Base-by-base conservation (phyloP, 2,329 filamentous ascomycete genomes). In the Aspergillus uvarum region DNA sequence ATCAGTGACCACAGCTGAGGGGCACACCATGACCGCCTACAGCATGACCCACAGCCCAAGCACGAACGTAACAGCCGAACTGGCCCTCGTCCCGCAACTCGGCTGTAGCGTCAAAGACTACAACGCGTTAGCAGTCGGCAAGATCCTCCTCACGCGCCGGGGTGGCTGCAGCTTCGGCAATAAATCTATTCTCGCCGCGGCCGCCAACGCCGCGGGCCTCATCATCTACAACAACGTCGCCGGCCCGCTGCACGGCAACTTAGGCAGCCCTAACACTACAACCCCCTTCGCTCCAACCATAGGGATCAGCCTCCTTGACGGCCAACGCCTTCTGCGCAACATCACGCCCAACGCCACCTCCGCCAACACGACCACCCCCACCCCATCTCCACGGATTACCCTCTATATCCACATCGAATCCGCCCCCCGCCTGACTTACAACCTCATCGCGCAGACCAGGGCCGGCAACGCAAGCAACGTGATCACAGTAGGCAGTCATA, bases 221-320 rank as follows among this genome's bases (percentile, higher is more conserved):
- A 77, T 95, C 14, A 81, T 95, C 53, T 93, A 90, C 77, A 92
- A 94, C 79, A 89, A 87, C 65, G 85, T 86, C 2, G 76, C 82
- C 1, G 89, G 85, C 1, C 73, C 77, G 3, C 76, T 92, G 0
- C 81, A 83, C 54, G 91, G 90, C 47, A 93, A 90, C 1, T 80
- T 95, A 3, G 89, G 88, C 11, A 80, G 78, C 0, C 86, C 87
- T 0, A 59, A 59, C 10, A 68, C 86, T 48, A 83, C 58, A 19
- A 60, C 55, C 5, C 55, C 63, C 8, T 70, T 77, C 1, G 72
- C 78, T 29, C 79, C 90, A 0, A 90, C 87, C 1, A 87, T 92
- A 60, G 88, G 88, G 1, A 77, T 94, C 24, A 83, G 83, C 2
- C 81, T 83, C 21, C 77, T 80, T 12, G 84, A 87, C 31, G 90